Evolutionary conservation across 345 rosid species (phyloP).

Genomic region (Streptanthus diversifolius): DNA sequence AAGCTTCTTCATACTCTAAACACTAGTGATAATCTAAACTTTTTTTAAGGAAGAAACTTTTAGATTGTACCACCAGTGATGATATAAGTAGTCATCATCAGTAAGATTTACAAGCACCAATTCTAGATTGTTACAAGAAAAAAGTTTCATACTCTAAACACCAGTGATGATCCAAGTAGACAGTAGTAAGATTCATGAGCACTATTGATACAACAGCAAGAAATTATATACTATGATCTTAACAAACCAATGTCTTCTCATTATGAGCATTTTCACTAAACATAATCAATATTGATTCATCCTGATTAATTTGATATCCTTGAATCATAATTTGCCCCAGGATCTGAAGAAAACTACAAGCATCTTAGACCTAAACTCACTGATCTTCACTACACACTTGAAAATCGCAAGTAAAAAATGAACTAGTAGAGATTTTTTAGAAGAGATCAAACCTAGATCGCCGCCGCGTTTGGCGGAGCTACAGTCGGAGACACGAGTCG

Average conservation of each 20-base stretch:
- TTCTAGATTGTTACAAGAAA: neutral
- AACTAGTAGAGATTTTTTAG: neutral
- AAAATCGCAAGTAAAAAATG: neutral
- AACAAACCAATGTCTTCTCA: neutral
- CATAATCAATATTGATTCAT: neutral
- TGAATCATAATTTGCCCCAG: neutral
- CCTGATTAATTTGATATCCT: neutral
- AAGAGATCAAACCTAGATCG: constrained; percentile 64
- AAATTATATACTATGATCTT: no score
- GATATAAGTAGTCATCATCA: neutral
- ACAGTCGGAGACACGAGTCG: constrained; percentile 80
- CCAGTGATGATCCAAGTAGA: neutral
- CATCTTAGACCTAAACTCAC: constrained; percentile 4
- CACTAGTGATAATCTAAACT: no score
- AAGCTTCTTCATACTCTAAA: no score
- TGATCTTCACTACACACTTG: neutral
- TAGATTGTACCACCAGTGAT: neutral
- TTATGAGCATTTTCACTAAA: neutral
- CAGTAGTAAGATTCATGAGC: neutral
- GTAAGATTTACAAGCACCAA: neutral
- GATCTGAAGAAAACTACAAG: neutral
- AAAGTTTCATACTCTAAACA: neutral
- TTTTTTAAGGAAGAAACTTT: neutral
- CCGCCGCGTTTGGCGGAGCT: constrained; percentile 98
- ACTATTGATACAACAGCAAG: no score